Evolutionary conservation across 768 basidiomycete genomes (phyloP), one percentile per base, ranked within the genome.

Genomic region (Psilocybe cyanescens): DNA sequence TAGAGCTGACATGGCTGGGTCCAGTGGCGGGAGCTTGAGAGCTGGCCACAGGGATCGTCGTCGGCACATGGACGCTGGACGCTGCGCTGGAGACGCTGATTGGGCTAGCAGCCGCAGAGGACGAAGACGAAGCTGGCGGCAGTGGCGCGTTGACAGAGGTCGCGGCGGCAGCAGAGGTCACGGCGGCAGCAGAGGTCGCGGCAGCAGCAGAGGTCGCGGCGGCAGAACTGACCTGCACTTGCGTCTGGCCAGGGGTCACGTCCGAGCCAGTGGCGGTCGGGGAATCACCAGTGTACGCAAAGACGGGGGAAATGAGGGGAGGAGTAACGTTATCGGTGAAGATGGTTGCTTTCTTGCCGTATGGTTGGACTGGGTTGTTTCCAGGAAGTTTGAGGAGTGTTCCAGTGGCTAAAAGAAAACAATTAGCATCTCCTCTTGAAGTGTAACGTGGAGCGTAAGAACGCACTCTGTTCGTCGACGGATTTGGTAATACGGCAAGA

Each of bases 331-430:
- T 64, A 57, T 78, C 76, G 4, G 73, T 31, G 61, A 70, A 75
- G 58, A 73, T 67, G 2, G 71, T 69, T 6, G 79, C 81, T 37
- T 61, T 67, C 39, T 59, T 63, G 30, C 78, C 79, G 55, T 71
- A 74, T 5, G 67, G 66, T 55, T 79, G 75, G 19, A 86, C 79
- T 8, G 83, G 83, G 70, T 85, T 85, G 72, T 84, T 84, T 37
- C 84, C 84, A 2, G 83, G 84, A 37, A 86, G 80, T 37, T 76
- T 74, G 33, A 69, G 28, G 45, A 86, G 60, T 4, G 77, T 83
- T 54, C 83, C 84, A 33, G 78, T 79, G 9, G 78, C 83, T 86
- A 31, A 35, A 55, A 17, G 51, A 31, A 39, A 19, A 64, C 24
- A 30, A 29, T 29, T 59, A 45, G 11, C 28, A 28, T 29, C 57